These are phyloP conservation scores for Thuja plicata DNA, from an alignment of 83 land plant genomes.

Conservation along the genomic window DNA sequence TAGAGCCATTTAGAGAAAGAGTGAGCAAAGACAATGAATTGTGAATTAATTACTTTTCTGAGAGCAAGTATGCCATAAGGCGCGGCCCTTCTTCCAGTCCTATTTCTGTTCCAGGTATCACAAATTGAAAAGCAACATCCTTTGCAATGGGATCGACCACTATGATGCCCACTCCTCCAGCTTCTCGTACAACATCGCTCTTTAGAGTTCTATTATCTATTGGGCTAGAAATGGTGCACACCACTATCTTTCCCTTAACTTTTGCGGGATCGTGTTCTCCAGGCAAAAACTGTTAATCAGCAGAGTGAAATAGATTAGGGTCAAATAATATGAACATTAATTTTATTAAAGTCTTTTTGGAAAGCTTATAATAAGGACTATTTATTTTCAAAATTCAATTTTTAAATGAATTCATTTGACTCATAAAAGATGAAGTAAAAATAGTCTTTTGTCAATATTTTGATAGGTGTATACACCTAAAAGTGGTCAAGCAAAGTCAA, in stretches of 20 bases:
- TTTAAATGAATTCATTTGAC: no score
- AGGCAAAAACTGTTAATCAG: conserved; percentile 32
- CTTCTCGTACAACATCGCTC: conserved; percentile 15
- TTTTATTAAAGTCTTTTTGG: not conserved
- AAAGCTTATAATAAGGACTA: no score
- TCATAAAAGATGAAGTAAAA: no score
- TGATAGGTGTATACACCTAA: no score
- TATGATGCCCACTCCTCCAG: conserved; percentile 46
- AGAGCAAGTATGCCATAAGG: conserved; percentile 27
- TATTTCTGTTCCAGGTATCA: conserved; percentile 24
- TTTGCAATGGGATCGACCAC: conserved; percentile 19
- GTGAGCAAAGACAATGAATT: not conserved
- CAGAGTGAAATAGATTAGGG: not conserved
- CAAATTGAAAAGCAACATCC: conserved; percentile 30
- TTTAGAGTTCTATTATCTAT: conserved; percentile 16
- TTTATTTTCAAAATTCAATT: no score
- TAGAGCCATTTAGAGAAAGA: no score
- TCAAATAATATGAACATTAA: not conserved
- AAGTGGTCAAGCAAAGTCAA: no score
- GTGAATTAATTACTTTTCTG: conserved; percentile 19
- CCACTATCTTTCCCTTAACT: conserved; percentile 43
- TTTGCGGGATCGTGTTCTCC: conserved; percentile 26
- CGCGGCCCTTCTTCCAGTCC: conserved; percentile 23
- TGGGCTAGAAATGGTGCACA: conserved; percentile 26
- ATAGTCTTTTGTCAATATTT: no score